Conservation (phyloP, 768 basidiomycete species). For the Leccinellum luteum region DNA sequence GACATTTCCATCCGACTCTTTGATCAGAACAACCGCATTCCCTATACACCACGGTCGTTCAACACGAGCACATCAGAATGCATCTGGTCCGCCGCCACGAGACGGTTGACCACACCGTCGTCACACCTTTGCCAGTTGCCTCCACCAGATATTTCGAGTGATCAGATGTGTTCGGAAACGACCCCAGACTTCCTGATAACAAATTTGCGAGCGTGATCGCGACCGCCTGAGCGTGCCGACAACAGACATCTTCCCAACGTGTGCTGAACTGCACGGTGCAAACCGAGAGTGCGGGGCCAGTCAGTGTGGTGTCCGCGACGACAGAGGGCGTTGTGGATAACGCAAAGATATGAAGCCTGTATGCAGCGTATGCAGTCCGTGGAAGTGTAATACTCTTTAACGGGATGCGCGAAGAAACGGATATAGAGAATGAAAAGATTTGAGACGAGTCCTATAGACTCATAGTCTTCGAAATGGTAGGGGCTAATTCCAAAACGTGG, state of each 20-base stretch:
- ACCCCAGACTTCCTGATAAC: conserved; percentile 33
- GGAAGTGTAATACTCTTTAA: conserved; percentile 48
- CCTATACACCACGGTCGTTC: conserved; percentile 31
- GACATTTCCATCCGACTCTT: conserved; percentile 32
- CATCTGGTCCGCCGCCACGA: conserved; percentile 50
- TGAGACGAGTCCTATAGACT: conserved; percentile 42
- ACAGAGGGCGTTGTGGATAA: conserved; percentile 40
- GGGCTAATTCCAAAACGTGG: conserved; percentile 27
- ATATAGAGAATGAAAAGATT: conserved; percentile 45
- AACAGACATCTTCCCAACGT: conserved; percentile 42
- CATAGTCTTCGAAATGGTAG: conserved; percentile 41
- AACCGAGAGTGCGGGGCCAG: conserved; percentile 35
- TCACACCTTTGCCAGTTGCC: conserved; percentile 38
- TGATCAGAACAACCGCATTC: conserved; percentile 33
- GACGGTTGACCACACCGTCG: conserved; percentile 47
- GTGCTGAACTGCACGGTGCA: conserved; percentile 44
- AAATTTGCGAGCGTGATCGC: conserved; percentile 54
- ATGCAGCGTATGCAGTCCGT: conserved; percentile 14
- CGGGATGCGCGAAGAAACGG: conserved; percentile 39
- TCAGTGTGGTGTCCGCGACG: conserved; percentile 22
- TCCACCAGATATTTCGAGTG: conserved; percentile 34
- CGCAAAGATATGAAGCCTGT: conserved; percentile 46
- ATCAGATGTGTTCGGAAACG: conserved; percentile 31
- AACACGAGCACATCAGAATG: conserved; percentile 47
- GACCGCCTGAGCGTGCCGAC: conserved; percentile 43